Evolutionary conservation across 2,329 filamentous ascomycete species (phyloP).

Genomic region (Diaporthe ampelina): DNA sequence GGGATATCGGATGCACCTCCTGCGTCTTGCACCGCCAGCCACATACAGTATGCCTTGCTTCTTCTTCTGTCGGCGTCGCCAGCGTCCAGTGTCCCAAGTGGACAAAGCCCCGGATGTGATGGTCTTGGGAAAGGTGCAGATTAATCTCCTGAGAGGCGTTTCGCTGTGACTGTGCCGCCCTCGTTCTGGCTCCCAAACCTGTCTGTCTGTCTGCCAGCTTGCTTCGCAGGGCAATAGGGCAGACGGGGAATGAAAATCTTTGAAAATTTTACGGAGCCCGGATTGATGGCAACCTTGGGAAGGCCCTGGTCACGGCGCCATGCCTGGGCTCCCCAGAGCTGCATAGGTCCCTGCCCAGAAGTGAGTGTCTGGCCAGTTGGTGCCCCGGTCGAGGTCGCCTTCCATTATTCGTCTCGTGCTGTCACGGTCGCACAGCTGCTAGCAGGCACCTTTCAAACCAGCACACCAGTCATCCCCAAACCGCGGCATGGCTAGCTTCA

Average conservation of each 20-base stretch:
- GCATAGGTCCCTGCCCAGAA: slow-evolving; percentile 11
- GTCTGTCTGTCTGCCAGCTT: background rate
- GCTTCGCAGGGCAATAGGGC: background rate
- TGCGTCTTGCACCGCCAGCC: slow-evolving; percentile 25
- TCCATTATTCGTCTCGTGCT: slow-evolving; percentile 1
- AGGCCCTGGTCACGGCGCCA: background rate
- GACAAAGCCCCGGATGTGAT: slow-evolving; percentile 36
- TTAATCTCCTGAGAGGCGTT: slow-evolving; percentile 38
- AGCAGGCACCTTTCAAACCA: slow-evolving; percentile 19
- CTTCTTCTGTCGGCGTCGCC: slow-evolving; percentile 16
- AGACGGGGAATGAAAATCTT: background rate
- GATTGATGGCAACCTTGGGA: background rate
- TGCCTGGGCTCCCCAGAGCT: background rate
- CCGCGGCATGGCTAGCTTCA: slow-evolving; percentile 1
- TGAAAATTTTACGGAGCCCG: background rate
- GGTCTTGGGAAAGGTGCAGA: slow-evolving; percentile 37
- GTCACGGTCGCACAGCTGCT: slow-evolving; percentile 28
- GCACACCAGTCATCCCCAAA: slow-evolving; percentile 19
- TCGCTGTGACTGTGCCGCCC: slow-evolving; percentile 37
- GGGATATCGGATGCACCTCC: slow-evolving; percentile 27
- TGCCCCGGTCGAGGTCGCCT: slow-evolving; percentile 1
- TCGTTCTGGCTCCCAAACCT: slow-evolving; percentile 2
- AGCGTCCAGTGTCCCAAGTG: slow-evolving; percentile 27
- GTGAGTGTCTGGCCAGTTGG: background rate
- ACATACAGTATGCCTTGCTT: slow-evolving; percentile 25